Percentiles rank a stretch among this genome's conserved stretches.
These are phyloP conservation scores for Macadamia tetraphylla DNA, from an alignment of 164 flowering plant species.

Conservation along the genomic window DNA sequence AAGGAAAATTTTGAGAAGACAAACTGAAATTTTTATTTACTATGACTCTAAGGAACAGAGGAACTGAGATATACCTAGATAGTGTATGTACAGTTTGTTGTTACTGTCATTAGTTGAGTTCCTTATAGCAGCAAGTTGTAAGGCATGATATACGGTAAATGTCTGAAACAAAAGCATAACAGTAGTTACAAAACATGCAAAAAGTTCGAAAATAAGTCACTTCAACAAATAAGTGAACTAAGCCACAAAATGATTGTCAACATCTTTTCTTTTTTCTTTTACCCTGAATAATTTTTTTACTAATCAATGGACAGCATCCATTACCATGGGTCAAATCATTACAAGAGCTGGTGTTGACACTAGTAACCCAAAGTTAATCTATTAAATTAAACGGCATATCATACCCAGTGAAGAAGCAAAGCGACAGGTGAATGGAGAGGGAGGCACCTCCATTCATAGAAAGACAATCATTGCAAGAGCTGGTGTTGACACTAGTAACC, in stretches of 20 bases:
- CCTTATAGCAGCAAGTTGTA: constrained; percentile 36
- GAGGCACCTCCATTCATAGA: constrained; percentile 79
- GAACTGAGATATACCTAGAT: constrained; percentile 45
- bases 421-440: constrained; percentile 77
- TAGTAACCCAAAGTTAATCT: not conserved
- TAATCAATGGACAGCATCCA: no score
- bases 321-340: no score
- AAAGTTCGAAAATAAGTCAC: not conserved
- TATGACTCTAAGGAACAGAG: not conserved
- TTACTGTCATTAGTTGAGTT: constrained; percentile 21
- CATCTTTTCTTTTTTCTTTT: no score
- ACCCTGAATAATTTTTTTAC: no score
- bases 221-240: no score
- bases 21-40: not conserved
- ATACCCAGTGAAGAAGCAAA: constrained; percentile 93
- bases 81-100: constrained; percentile 47
- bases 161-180: constrained; percentile 46
- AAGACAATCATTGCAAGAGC: no score
- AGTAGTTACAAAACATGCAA: no score
- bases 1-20: not conserved
- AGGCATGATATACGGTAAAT: constrained; percentile 54
- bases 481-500: not conserved
- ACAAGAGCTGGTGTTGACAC: no score
- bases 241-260: no score
- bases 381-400: constrained; percentile 4